Evolutionary conservation across 1,284 basidiomycete species (phyloP).

Genomic region (Ustilago tritici): DNA sequence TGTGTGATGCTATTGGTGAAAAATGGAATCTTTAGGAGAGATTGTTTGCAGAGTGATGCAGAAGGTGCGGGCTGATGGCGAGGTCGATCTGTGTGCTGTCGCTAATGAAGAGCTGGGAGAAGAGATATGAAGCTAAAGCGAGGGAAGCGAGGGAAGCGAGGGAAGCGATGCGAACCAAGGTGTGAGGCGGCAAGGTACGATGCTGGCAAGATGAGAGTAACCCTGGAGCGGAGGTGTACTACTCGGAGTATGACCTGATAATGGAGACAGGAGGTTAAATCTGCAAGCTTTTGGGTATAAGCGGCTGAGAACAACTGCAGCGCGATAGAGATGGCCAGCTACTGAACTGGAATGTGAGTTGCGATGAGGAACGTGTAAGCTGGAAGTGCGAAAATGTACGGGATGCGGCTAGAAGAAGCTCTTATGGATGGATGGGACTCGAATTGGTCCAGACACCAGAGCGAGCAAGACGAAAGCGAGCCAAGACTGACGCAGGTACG

Average conservation of each 20-base stretch:
- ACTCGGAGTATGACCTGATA: neutral
- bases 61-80: neutral
- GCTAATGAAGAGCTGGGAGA: slow-evolving; percentile 4
- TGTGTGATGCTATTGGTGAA: neutral
- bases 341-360: neutral
- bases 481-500: slow-evolving; percentile 6
- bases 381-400: neutral
- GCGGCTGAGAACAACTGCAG: neutral
- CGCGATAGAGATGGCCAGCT: neutral
- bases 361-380: neutral
- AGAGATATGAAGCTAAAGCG: slow-evolving; percentile 1
- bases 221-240: neutral
- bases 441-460: slow-evolving; percentile 3
- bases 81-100: slow-evolving; percentile 9
- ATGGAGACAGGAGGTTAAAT: neutral
- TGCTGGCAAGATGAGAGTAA: neutral
- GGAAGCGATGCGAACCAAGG: neutral
- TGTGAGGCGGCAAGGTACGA: neutral
- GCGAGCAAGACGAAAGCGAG: neutral
- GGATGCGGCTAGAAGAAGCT: slow-evolving; percentile 3
- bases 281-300: slow-evolving; percentile 14
- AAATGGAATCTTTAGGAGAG: neutral
- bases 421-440: slow-evolving; percentile 11
- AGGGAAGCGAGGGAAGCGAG: neutral
- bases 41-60: neutral